These are phyloP conservation scores for Arthrinium phaeospermum DNA, from an alignment of 2,329 filamentous ascomycete genomes.

Conservation along the genomic window DNA sequence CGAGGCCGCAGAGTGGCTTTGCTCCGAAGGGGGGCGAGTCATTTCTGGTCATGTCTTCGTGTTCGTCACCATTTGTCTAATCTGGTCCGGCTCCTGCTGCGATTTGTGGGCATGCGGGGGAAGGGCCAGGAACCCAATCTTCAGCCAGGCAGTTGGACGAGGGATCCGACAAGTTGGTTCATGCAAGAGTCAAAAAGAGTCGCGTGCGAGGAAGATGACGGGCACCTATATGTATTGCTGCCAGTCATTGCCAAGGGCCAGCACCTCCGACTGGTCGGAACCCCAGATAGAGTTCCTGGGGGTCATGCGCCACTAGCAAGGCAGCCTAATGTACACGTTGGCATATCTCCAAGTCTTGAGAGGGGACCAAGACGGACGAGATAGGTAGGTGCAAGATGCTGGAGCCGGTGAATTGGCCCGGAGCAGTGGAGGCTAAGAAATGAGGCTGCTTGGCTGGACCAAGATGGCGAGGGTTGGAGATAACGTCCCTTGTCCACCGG, in stretches of 20 bases:
- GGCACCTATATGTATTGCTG: not conserved
- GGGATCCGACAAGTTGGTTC: constrained; percentile 8
- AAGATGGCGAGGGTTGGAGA: not conserved
- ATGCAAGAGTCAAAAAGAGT: not conserved
- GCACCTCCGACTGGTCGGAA: not conserved
- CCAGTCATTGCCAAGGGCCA: constrained; percentile 1
- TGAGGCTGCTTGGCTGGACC: not conserved
- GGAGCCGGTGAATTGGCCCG: not conserved
- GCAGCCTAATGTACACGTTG: not conserved
- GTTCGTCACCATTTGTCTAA: constrained; percentile 8
- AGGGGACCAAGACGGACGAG: not conserved
- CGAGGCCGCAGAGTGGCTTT: constrained; percentile 7
- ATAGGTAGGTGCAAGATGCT: not conserved
- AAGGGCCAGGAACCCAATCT: not conserved
- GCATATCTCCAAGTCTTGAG: not conserved
- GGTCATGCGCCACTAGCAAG: not conserved
- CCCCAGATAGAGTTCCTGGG: not conserved
- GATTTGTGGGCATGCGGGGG: constrained; percentile 1
- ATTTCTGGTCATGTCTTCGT: not conserved
- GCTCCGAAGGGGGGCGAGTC: constrained; percentile 9
- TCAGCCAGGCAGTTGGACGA: not conserved
- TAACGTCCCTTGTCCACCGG: not conserved
- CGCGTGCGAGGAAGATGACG: not conserved
- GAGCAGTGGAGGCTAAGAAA: not conserved
- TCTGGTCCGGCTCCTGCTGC: constrained; percentile 4